Conservation (phyloP, 1,284 basidiomycete species). For the Takashimella tepidaria region DNA sequence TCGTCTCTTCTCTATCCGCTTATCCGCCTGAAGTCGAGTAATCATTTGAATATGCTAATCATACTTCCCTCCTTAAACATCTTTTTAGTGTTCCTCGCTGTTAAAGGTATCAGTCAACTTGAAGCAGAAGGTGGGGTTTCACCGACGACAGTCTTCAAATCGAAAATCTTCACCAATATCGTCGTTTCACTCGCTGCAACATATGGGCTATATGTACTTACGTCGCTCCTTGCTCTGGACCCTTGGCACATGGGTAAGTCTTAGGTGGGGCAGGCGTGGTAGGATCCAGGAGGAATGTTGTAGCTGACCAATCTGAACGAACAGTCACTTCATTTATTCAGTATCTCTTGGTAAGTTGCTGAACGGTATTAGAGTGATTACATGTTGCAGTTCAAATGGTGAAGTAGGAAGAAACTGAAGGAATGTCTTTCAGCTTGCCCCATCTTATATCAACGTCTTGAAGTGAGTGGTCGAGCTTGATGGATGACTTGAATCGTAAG, state of each 20-base stretch:
- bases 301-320: not conserved
- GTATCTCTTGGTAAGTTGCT: slow-evolving; percentile 65
- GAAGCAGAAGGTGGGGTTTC: slow-evolving; percentile 49
- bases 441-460: slow-evolving; percentile 85
- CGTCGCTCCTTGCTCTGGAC: slow-evolving; percentile 71
- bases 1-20: too few species aligned
- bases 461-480: slow-evolving; percentile 70
- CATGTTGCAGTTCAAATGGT: not conserved
- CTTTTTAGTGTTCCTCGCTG: slow-evolving; percentile 63
- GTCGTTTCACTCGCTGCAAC: slow-evolving; percentile 80
- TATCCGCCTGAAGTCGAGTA: too few species aligned
- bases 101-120: slow-evolving; percentile 67
- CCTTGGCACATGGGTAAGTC: slow-evolving; percentile 37
- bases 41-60: too few species aligned
- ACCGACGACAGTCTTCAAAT: slow-evolving; percentile 58
- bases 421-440: slow-evolving; percentile 55
- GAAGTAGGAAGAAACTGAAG: too few species aligned
- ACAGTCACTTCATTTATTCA: slow-evolving; percentile 85
- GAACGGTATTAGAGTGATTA: too few species aligned
- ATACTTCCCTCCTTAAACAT: too few species aligned
- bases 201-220: slow-evolving; percentile 72
- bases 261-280: not conserved
- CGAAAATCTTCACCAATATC: slow-evolving; percentile 77
- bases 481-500: too few species aligned
- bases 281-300: not conserved